Evolutionary conservation across 495 filamentous ascomycete species (phyloP).

Genomic region (Xylaria scruposa): DNA sequence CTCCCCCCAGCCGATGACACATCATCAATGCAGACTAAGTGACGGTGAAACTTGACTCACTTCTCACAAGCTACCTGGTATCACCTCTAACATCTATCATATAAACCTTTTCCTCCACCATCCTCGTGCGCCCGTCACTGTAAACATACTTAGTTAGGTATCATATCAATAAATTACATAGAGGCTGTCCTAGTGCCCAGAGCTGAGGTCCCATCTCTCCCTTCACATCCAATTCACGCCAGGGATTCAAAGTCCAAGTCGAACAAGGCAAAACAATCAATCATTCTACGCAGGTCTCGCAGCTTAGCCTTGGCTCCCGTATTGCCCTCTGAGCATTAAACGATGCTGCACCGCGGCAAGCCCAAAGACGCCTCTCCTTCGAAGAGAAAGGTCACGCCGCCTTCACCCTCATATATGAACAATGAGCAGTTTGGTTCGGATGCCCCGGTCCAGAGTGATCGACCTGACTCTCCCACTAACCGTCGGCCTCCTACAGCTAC

Average conservation of each 20-base stretch:
- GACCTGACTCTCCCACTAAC: constrained; percentile 40
- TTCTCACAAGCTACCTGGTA: background rate
- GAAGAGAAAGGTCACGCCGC: constrained; percentile 69
- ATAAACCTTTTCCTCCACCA: constrained; percentile 20
- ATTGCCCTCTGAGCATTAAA: background rate
- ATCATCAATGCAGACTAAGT: constrained; percentile 39
- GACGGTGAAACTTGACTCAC: constrained; percentile 31
- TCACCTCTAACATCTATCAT: constrained; percentile 17
- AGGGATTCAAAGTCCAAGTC: background rate
- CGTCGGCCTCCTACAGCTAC: constrained; percentile 58
- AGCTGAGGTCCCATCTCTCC: background rate
- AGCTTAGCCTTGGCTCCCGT: background rate
- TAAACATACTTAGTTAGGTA: constrained; percentile 22
- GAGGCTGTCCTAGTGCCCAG: background rate
- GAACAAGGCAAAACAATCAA: background rate
- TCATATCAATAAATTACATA: constrained; percentile 10
- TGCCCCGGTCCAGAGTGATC: constrained; percentile 34
- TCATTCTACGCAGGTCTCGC: background rate
- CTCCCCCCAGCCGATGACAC: constrained; percentile 32
- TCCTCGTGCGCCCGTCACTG: constrained; percentile 13
- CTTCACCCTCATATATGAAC: constrained; percentile 82
- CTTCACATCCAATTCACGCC: background rate
- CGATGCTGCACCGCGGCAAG: constrained; percentile 35
- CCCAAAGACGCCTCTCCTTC: constrained; percentile 37
- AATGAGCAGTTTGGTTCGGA: constrained; percentile 83